Evolutionary conservation across 805 yeast species (phyloP), one percentile per base, ranked within the genome.

Genomic region (Candida caryicola): DNA sequence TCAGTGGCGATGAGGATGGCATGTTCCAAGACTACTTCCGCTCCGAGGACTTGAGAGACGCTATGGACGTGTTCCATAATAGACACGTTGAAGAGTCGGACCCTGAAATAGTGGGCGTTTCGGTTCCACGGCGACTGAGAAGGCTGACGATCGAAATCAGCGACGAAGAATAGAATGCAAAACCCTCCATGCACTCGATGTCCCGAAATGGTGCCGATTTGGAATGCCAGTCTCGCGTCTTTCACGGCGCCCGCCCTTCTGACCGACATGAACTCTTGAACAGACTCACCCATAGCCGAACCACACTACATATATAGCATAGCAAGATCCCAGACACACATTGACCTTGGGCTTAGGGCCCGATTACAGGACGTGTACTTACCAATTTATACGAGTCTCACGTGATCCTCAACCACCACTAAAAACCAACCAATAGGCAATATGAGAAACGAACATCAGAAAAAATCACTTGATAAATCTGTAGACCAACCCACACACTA

Each of bases 21-120:
- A 40, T 28, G 3, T 34, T 31, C 13, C 33, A 31, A 6, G 37
- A 41, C 18, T 39, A 40, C 17, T 44, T 43, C 37, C 47, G 40
- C 18, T 44, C 40, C 17, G 41, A 36, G 8, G 60, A 54, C 34
- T 39, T 59, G 15, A 49, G 49, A 10, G 50, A 55, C 18, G 64
- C 65, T 1, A 39, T 60, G 17, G 54, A 60, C 17, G 52, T 46
- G 18, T 56, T 59, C 35, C 52, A 55, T 28, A 45, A 52, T 10
- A 47, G 44, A 14, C 44, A 45, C 23, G 30, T 47, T 18, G 39
- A 42, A 15, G 46, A 36, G 27, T 28, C 34, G 14, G 39, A 37
- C 31, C 30, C n/a, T 18, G 12, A 16, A 31, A 31, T 31, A 18
- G 31, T 29, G 13, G 31, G 31, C 13, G 13, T 32, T 12, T 14